Evolutionary conservation across 75 land plant genomes (phyloP).

Genomic region (Picea glauca): DNA sequence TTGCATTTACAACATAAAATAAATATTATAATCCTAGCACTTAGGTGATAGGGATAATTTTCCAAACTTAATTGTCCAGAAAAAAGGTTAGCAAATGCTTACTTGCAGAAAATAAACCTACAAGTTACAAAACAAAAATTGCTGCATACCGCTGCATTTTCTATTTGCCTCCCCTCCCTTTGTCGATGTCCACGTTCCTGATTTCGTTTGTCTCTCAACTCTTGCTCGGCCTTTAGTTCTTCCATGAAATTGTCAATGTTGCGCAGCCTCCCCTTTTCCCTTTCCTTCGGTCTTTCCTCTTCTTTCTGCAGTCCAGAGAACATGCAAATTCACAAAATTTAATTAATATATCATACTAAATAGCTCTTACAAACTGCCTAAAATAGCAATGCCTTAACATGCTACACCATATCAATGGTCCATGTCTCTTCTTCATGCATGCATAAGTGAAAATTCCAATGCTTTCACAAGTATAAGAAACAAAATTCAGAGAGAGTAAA

Average conservation of each 20-base stretch:
- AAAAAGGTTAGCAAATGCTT: too few relatives aligned
- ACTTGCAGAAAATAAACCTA: too few relatives aligned
- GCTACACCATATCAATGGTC: background rate
- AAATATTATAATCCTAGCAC: too few relatives aligned
- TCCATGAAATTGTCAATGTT: constrained; percentile 62
- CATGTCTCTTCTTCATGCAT: background rate
- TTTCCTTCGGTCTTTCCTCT: constrained; percentile 42
- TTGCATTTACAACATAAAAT: too few relatives aligned
- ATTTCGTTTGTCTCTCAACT: constrained; percentile 44
- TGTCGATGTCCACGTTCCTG: constrained; percentile 44
- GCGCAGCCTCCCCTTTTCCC: constrained; percentile 43
- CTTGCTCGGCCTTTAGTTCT: constrained; percentile 52
- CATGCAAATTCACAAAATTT: background rate
- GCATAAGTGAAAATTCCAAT: background rate
- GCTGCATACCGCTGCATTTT: constrained; percentile 20
- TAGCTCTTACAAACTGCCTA: background rate
- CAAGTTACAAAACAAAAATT: too few relatives aligned
- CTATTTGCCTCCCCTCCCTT: constrained; percentile 31
- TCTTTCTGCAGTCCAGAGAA: constrained; percentile 31
- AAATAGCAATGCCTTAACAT: background rate
- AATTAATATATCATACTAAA: background rate
- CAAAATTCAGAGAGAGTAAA: background rate
- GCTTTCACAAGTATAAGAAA: background rate
- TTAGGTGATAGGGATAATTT: too few relatives aligned
- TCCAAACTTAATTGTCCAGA: too few relatives aligned